Percentiles rank a stretch among this genome's conserved stretches.
Evolutionary conservation across 371 early-diverging fungal species (phyloP).

Genomic region (Coemansia sp.): DNA sequence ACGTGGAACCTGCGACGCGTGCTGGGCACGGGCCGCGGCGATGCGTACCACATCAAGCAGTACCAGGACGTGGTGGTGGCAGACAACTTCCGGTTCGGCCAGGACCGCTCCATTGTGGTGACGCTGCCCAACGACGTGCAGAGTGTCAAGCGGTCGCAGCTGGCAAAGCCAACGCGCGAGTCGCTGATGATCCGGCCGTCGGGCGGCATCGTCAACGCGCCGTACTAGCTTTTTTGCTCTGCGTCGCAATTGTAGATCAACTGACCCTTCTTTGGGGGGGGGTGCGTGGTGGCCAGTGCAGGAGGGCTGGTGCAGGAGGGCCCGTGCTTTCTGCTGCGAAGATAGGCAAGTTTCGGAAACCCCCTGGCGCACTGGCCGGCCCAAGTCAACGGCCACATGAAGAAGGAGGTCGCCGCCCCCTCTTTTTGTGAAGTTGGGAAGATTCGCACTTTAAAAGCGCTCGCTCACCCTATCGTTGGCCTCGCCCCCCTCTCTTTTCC

Average conservation of each 20-base stretch:
- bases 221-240: slow-evolving; percentile 12
- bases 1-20: slow-evolving; percentile 92
- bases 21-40: slow-evolving; percentile 68
- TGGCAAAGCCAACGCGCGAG: slow-evolving; percentile 50
- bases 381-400: not conserved
- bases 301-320: not conserved
- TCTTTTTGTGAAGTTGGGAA: not conserved
- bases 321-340: not conserved
- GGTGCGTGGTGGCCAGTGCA: too few relatives aligned
- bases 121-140: slow-evolving; percentile 67
- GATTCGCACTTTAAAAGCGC: not conserved
- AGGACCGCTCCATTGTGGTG: slow-evolving; percentile 72
- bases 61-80: slow-evolving; percentile 81
- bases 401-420: not conserved
- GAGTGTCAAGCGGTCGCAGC: slow-evolving; percentile 48
- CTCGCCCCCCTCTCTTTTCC: not conserved
- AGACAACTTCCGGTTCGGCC: slow-evolving; percentile 84
- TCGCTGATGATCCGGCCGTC: slow-evolving; percentile 43
- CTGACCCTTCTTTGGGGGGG: not conserved
- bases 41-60: slow-evolving; percentile 81
- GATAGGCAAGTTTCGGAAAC: too few relatives aligned
- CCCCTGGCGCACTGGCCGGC: slow-evolving; percentile 7
- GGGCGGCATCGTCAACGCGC: slow-evolving; percentile 24
- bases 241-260: not conserved
- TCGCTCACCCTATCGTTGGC: not conserved